These are phyloP conservation scores for Aureobasidium pullulans DNA, from an alignment of 2,329 filamentous ascomycete species.

Conservation along the genomic window DNA sequence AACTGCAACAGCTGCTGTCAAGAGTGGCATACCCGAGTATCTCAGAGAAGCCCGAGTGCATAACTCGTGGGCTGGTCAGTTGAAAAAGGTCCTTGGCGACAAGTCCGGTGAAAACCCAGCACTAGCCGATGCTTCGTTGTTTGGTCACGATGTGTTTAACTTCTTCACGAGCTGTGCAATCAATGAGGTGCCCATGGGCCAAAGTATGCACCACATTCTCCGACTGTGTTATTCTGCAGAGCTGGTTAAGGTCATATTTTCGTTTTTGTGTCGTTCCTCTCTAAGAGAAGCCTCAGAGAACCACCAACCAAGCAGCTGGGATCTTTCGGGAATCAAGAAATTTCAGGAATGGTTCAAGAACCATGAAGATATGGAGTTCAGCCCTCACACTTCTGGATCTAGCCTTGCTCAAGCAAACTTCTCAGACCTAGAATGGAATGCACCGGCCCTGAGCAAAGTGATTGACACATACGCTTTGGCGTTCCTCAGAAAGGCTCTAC, in stretches of 20 bases:
- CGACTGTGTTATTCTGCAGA: slow-evolving; percentile 86
- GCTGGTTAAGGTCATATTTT: slow-evolving; percentile 70
- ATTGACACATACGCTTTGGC: slow-evolving; percentile 72
- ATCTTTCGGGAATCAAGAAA: not conserved
- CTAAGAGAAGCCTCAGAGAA: not conserved
- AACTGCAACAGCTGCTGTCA: slow-evolving; percentile 5
- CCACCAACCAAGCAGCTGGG: slow-evolving; percentile 6
- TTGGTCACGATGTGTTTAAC: slow-evolving; percentile 65
- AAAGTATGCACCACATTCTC: slow-evolving; percentile 69
- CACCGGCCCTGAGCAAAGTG: not conserved
- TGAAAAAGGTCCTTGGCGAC: slow-evolving; percentile 4
- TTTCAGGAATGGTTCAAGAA: slow-evolving; percentile 7
- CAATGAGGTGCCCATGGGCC: slow-evolving; percentile 46
- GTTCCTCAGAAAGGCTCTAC: slow-evolving; percentile 76
- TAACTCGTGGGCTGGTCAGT: not conserved
- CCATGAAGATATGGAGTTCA: not conserved
- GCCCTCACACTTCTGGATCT: not conserved
- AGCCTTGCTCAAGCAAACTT: not conserved
- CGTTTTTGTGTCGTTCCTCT: slow-evolving; percentile 20
- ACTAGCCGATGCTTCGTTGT: slow-evolving; percentile 44
- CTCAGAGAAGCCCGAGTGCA: slow-evolving; percentile 9
- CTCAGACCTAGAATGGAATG: not conserved
- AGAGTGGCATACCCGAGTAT: not conserved
- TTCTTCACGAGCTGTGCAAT: slow-evolving; percentile 71
- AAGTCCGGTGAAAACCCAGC: slow-evolving; percentile 32